A percentile compares a stretch with the other conserved stretches of the same genome.
Conservation (phyloP, 2,329 filamentous ascomycete species). For the Fusarium odoratissimum region DNA sequence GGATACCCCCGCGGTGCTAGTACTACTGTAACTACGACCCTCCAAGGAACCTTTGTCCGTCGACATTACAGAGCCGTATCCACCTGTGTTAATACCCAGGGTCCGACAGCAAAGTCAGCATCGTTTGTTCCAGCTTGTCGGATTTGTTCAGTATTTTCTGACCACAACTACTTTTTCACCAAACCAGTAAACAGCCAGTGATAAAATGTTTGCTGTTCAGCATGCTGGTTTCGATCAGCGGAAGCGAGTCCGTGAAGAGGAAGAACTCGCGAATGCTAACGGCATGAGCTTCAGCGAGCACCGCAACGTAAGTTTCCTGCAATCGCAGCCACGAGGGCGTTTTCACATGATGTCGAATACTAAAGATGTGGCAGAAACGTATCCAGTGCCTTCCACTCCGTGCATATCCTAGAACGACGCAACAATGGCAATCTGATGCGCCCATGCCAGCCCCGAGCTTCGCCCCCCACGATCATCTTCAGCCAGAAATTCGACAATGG, state of each 20-base stretch:
- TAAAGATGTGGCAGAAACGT: conserved; percentile 60
- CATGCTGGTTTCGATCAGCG: conserved; percentile 50
- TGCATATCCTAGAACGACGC: conserved; percentile 53
- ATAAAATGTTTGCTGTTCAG: conserved; percentile 54
- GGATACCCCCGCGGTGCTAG: conserved; percentile 32
- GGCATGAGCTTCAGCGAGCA: conserved; percentile 62
- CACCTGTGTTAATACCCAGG: conserved; percentile 43
- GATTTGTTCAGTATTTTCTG: conserved; percentile 15
- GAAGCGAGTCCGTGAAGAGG: conserved; percentile 61
- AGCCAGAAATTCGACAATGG: conserved; percentile 50
- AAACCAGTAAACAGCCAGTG: conserved; percentile 5
- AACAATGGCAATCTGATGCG: conserved; percentile 47
- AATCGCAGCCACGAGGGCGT: neutral
- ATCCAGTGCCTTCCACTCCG: conserved; percentile 64
- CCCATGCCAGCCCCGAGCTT: conserved; percentile 56
- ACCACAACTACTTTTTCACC: conserved; percentile 7
- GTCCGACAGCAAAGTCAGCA: conserved; percentile 33
- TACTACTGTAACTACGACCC: conserved; percentile 3
- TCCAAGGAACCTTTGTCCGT: conserved; percentile 27
- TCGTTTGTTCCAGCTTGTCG: conserved; percentile 17
- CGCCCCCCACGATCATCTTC: conserved; percentile 53
- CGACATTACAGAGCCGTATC: conserved; percentile 20
- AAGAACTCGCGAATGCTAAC: conserved; percentile 51
- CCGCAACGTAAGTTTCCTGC: conserved; percentile 57
- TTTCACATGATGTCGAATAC: conserved; percentile 3